phyloP scores from a whole-genome alignment of 148 eudicot species.

The Mesembryanthemum crystallinum region DNA sequence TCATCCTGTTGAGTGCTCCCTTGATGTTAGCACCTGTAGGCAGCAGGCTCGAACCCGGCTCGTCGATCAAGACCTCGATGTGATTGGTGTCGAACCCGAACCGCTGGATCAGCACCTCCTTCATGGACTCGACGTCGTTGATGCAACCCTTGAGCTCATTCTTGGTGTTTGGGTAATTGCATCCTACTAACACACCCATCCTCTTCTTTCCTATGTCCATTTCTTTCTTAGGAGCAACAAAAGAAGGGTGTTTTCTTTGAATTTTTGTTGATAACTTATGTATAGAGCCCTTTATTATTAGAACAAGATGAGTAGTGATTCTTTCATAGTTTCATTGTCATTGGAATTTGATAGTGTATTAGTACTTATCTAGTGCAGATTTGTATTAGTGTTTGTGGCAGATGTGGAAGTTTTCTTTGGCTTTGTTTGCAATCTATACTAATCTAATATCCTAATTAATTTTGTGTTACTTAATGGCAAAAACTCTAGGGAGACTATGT shows the following conservation, averaged over 20 bases:
- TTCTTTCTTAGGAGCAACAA: not conserved
- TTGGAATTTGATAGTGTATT: slow-evolving; percentile 3
- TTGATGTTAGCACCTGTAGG: not conserved
- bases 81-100: slow-evolving; percentile 32
- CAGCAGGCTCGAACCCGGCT: not conserved
- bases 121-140: slow-evolving; percentile 43
- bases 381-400: too few species aligned
- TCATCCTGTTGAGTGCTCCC: not conserved
- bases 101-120: slow-evolving; percentile 31
- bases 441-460: too few species aligned
- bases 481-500: too few species aligned
- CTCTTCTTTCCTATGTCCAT: slow-evolving; percentile 1
- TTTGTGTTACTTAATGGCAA: too few species aligned
- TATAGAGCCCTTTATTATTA: not conserved
- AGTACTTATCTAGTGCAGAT: not conserved
- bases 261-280: too few species aligned
- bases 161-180: slow-evolving; percentile 26
- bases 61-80: slow-evolving; percentile 11
- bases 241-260: not conserved
- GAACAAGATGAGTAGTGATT: not conserved
- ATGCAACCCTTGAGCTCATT: slow-evolving; percentile 46
- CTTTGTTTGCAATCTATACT: too few species aligned
- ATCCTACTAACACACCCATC: slow-evolving; percentile 1
- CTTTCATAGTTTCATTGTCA: slow-evolving; percentile 12
- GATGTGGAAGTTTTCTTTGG: too few species aligned